Evolutionary conservation across 2,329 filamentous ascomycete genomes (phyloP), one percentile per base, ranked within the genome.

Genomic region (Hypoxylon sp.): DNA sequence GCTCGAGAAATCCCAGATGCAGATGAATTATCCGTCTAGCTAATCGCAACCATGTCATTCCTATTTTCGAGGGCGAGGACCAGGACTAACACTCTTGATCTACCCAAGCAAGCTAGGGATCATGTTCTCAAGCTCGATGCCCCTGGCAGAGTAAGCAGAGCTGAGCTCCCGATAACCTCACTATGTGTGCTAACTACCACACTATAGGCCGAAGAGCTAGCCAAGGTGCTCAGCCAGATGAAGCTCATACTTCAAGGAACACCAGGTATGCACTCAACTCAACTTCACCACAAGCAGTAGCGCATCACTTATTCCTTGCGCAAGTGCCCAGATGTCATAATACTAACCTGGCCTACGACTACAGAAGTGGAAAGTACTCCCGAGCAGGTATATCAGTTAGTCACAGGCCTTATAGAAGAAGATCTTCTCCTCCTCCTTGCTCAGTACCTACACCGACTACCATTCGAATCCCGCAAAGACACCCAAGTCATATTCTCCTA

Each of bases 381-480:
- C 22, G 94, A 98, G 73, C 92, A 96, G 80, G 92, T 97, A 68
- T 92, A 93, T 78, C 90, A 95, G 77, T 89, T 98, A 54, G 91
- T 98, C 58, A 91, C 90, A 62, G 89, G 92, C 72, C 89, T 97
- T 69, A 92, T 98, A 75, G 90, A 95, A 78, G 94, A 98, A 82
- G 94, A 97, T 79, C 86, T 99, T 6, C 89, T 99, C 48, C 92
- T 92, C 75, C 86, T 92, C 57, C 90, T 99, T 64, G 94, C 95
- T 20, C 87, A 91, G 68, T 92, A 92, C 77, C 91, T 99, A 50
- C 90, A 93, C 81, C 89, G 91, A 57, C 88, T 99, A 3, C 94
- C 95, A 0, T 99, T 99, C 84, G 96, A 99, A 83, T 93, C 95
- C 40, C 91, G 95, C 77, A 98, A 98, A 84, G 95, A 98, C 78